Conservation (phyloP, 257 asterid genomes). For the Solanum chilense region DNA sequence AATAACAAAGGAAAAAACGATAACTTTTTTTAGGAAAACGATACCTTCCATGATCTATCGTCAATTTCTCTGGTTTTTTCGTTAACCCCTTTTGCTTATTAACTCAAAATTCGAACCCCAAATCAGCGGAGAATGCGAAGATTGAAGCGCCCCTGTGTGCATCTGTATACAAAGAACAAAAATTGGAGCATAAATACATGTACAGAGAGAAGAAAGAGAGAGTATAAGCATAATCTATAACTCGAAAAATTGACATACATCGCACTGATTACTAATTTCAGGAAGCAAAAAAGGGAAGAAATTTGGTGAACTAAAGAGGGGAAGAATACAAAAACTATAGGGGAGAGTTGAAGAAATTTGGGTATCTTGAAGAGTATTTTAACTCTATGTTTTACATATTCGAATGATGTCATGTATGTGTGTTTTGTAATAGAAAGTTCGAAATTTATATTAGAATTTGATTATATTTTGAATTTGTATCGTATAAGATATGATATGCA, state of each 20-base stretch:
- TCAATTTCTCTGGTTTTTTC: background rate
- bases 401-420: background rate
- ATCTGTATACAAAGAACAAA: background rate
- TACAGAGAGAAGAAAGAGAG: background rate
- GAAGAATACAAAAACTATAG: background rate
- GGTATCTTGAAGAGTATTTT: background rate
- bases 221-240: background rate
- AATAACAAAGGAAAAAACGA: background rate
- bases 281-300: background rate
- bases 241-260: background rate
- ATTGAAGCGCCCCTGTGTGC: background rate
- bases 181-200: background rate
- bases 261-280: background rate
- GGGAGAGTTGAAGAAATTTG: background rate
- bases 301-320: background rate
- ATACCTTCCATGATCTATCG: background rate
- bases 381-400: background rate
- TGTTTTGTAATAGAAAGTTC: accelerated
- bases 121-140: background rate
- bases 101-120: background rate
- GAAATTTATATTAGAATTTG: accelerated
- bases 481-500: accelerated
- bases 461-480: accelerated
- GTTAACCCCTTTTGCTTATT: background rate
- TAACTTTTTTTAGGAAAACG: no score